Base-by-base conservation (phyloP, 1,284 basidiomycete species). In the Volvariella surrecta region DNA sequence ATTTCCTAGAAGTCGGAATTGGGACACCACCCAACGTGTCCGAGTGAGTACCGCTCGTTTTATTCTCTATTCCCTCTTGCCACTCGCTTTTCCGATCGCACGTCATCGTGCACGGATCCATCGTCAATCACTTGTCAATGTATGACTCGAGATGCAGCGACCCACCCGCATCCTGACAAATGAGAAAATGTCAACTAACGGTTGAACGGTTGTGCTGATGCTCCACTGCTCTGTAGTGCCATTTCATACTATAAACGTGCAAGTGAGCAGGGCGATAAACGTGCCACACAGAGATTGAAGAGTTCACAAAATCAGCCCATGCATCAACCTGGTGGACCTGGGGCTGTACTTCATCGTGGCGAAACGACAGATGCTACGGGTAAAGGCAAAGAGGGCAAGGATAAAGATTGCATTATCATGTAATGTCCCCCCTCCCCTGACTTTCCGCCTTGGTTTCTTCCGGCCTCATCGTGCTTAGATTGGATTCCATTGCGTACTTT, bases 1-100 rank as follows among this genome's bases (percentile, higher is more conserved):
- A 99, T 69, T 99, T 99, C 62, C 79, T 87, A 48, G 95, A 99
- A 67, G 89, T 92, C 30, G 91, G 90, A 35, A 89, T 94, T 48
- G 91, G 90, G 41, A 88, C 84, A 37, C 62, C 75, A 39, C 71
- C 79, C 16, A 79, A 79, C 58, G 70, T 77, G 52, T 62, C 71
- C 48, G 80, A 87, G 82, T 88, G 56, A 56, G 82, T 73, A 37
- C 41, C n/a, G n/a, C n/a, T n/a, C n/a, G n/a, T 21, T 37, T 38
- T 48, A 40, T 45, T 54, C 24, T 30, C 40, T 19, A 37, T 40
- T 45, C 16, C 37, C 32, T 44, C 16, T 28, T 24, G 19, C 31
- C 38, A 20, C 39, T 21, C 16, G 34, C 32, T 9, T 10, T 41
- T 28, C 20, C 38, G 40, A 28, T 28, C 24, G 11, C 24, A 28